Percentiles rank a stretch among this genome's conserved stretches.
These are phyloP conservation scores for Pseudonectria foliicola DNA, from an alignment of 2,329 filamentous ascomycete genomes.

Conservation along the genomic window DNA sequence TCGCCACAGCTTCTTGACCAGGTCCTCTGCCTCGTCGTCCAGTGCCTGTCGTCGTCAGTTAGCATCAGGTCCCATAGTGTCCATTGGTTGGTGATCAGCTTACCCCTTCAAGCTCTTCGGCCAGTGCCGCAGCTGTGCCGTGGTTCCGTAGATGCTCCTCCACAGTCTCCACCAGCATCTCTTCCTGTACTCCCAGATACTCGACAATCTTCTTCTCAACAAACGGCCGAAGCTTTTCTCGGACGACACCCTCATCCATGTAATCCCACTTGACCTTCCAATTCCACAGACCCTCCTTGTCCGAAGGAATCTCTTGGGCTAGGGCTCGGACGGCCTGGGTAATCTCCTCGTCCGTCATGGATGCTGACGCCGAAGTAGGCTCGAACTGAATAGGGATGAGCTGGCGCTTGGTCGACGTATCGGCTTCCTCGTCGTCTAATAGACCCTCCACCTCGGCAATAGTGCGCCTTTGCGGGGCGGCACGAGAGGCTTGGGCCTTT, in stretches of 20 bases:
- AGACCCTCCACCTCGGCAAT: conserved; percentile 91
- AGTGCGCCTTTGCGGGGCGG: conserved; percentile 60
- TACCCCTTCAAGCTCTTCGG: conserved; percentile 78
- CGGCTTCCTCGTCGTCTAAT: conserved; percentile 89
- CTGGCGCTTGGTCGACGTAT: conserved; percentile 60
- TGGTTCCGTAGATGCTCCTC: conserved; percentile 76
- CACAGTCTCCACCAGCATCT: conserved; percentile 88
- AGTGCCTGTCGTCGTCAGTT: conserved; percentile 52
- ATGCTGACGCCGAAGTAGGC: conserved; percentile 50
- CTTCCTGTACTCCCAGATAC: conserved; percentile 91
- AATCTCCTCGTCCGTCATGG: conserved; percentile 80
- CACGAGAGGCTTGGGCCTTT: conserved; percentile 52
- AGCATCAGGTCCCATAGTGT: background rate
- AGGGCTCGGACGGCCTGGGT: conserved; percentile 73
- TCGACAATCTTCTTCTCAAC: conserved; percentile 98
- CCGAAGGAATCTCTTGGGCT: conserved; percentile 82
- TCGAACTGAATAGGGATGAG: conserved; percentile 81
- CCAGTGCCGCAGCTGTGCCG: conserved; percentile 68
- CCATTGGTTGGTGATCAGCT: conserved; percentile 27
- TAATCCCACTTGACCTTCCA: conserved; percentile 92
- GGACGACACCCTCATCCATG: conserved; percentile 72
- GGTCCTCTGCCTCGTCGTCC: conserved; percentile 86
- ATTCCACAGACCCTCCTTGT: conserved; percentile 81
- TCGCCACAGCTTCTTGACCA: conserved; percentile 96
- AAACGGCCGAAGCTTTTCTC: conserved; percentile 84